phyloP scores from a whole-genome alignment of 208 protist genomes.

The Trypanosoma lewisi region DNA sequence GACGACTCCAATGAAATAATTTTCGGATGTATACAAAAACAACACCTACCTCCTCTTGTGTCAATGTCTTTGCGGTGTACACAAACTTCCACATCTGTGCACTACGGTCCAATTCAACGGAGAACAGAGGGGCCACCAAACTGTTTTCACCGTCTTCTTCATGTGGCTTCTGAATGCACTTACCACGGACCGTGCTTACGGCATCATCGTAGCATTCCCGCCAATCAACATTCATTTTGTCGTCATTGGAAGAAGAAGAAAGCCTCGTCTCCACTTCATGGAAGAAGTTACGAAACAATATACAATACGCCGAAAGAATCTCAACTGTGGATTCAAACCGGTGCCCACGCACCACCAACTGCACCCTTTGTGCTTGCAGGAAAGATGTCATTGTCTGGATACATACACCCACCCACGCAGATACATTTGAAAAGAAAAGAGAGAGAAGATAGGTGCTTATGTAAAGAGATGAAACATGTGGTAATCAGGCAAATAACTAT shows the following conservation, averaged over 20 bases:
- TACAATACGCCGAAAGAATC: conserved; percentile 43
- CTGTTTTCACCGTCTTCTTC: neutral
- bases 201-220: conserved; percentile 3
- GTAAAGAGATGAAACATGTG: too few relatives aligned
- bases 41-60: conserved; percentile 70
- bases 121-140: neutral
- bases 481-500: too few relatives aligned
- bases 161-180: neutral
- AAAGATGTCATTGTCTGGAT: neutral
- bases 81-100: conserved; percentile 21
- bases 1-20: conserved; percentile 17
- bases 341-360: conserved; percentile 56
- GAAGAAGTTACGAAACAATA: conserved; percentile 62
- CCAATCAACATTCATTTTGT: conserved; percentile 9
- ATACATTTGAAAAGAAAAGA: conserved; percentile 4
- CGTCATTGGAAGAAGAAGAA: neutral
- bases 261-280: conserved; percentile 6
- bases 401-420: neutral
- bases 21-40: conserved; percentile 73
- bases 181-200: neutral
- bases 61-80: conserved; percentile 37
- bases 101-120: conserved; percentile 9
- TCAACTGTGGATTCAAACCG: conserved; percentile 68
- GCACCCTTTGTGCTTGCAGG: conserved; percentile 40
- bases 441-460: neutral